Evolutionary conservation across 345 rosid species (phyloP).

Genomic region (Isatis tinctoria): DNA sequence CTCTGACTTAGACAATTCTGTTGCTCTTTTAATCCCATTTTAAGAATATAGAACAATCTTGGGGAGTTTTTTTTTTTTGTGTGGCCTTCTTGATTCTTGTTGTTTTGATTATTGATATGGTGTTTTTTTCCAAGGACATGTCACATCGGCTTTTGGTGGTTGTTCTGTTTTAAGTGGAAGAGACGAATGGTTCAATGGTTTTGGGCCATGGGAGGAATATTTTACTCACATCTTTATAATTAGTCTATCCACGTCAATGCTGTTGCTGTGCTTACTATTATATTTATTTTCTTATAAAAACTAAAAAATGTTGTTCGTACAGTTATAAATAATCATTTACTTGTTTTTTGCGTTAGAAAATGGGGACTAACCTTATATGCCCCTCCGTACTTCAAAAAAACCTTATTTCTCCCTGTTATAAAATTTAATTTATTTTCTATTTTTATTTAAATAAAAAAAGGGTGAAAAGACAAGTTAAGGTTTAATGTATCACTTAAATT

Average conservation of each 20-base stretch:
- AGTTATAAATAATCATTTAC: neutral
- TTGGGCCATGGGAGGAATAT: constrained; percentile 14
- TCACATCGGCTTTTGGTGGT: constrained; percentile 19
- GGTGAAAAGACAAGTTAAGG: too few relatives aligned
- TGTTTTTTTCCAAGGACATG: neutral
- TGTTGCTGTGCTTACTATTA: neutral
- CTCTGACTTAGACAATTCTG: constrained; percentile 12
- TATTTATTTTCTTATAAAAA: neutral
- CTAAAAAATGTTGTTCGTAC: neutral
- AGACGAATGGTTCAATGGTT: constrained; percentile 29
- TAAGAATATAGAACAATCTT: constrained; percentile 1
- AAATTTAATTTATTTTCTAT: too few relatives aligned
- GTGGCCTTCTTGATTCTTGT: neutral
- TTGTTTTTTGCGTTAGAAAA: neutral
- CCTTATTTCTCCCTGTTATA: too few relatives aligned
- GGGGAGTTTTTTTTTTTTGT: neutral
- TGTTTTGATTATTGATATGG: constrained; percentile 7
- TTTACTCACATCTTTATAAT: neutral
- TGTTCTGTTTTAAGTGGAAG: constrained; percentile 22
- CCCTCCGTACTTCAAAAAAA: too few relatives aligned
- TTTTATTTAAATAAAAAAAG: too few relatives aligned
- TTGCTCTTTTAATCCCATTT: constrained; percentile 32
- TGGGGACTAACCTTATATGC: too few relatives aligned
- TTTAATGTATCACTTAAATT: too few relatives aligned
- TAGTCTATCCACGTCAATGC: constrained; percentile 8